Evolutionary conservation across 2,329 filamentous ascomycete genomes (phyloP), one percentile per base, ranked within the genome.

Genomic region (Westerdykella sp.): DNA sequence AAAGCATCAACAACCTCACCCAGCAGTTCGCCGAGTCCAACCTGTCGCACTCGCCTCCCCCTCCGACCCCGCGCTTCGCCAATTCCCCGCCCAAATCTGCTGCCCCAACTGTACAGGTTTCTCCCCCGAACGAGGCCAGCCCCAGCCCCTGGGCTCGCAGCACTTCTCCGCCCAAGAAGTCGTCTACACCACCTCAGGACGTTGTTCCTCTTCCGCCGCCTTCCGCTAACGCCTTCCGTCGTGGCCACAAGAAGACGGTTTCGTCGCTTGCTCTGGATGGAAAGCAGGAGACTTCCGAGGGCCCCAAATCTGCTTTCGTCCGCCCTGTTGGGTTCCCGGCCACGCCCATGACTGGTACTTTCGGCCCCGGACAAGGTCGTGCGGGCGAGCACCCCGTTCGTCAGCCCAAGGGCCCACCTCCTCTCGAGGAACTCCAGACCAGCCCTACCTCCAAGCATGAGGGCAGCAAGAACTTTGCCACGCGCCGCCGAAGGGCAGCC

Each of bases 401-500:
- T 46, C 93, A 98, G 69, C 93, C 93, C 41, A 87, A 89, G 51
- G 90, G 90, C 5, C 93, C 93, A 18, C 93, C 93, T 12, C 82
- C 87, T 12, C 77, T 97, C 40, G 93, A 98, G 54, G 93, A 98
- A 71, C 81, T 98, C 47, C 80, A 84, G 60, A 78, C 84, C 15
- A 93, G 90, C 70, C 93, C 93, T 1, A 97, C 91, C 7, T 83
- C 87, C 54, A 95, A 89, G 72, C 81, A 91, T 51, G 91, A 97
- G 67, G 93, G 91, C 18, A 96, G 91, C 81, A 75, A 96, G 80
- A 98, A 98, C 73, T 98, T 98, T 70, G 85, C 86, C 10, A 83
- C 89, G 43, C 89, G 93, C 48, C 90, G 94, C 60, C 88, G 93
- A 47, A 88, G 91, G 51, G 89, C 86, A 57, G 93, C 93, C 21